phyloP scores from a whole-genome alignment of 2,329 filamentous ascomycete species.

The Drechslerella dactyloides region DNA sequence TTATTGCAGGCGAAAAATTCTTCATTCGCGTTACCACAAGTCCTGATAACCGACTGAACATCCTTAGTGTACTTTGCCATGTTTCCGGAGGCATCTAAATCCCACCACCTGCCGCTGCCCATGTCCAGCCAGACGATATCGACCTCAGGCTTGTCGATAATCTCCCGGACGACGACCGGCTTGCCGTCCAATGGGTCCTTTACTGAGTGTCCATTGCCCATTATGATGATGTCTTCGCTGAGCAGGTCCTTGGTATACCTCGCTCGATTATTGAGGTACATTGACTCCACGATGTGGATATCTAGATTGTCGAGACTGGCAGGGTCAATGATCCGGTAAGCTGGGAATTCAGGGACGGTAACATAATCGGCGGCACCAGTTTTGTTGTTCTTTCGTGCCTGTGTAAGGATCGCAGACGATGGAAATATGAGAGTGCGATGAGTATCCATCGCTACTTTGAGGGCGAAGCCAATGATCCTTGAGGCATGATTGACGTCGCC shows the following conservation, averaged over 20 bases:
- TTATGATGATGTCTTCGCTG: conserved; percentile 31
- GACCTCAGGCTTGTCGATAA: conserved; percentile 25
- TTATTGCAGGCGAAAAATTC: conserved; percentile 38
- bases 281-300: conserved; percentile 33
- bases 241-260: conserved; percentile 18
- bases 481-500: conserved; percentile 39
- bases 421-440: conserved; percentile 42
- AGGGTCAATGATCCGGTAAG: conserved; percentile 37
- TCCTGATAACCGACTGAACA: conserved; percentile 25
- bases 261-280: conserved; percentile 40
- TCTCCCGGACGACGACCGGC: conserved; percentile 39
- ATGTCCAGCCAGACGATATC: conserved; percentile 46
- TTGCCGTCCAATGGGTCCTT: conserved; percentile 34
- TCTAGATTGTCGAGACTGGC: conserved; percentile 26
- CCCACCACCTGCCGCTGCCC: conserved; percentile 49
- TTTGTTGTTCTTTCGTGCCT: conserved; percentile 38
- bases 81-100: conserved; percentile 41
- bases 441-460: conserved; percentile 44
- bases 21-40: conserved; percentile 41
- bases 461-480: conserved; percentile 42
- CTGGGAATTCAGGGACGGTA: conserved; percentile 37
- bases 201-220: conserved; percentile 45
- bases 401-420: conserved; percentile 34
- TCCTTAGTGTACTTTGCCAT: conserved; percentile 47
- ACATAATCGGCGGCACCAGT: conserved; percentile 47